These are phyloP conservation scores for Dictyophora rubrovolvata DNA, from an alignment of 768 basidiomycete genomes.

Conservation along the genomic window DNA sequence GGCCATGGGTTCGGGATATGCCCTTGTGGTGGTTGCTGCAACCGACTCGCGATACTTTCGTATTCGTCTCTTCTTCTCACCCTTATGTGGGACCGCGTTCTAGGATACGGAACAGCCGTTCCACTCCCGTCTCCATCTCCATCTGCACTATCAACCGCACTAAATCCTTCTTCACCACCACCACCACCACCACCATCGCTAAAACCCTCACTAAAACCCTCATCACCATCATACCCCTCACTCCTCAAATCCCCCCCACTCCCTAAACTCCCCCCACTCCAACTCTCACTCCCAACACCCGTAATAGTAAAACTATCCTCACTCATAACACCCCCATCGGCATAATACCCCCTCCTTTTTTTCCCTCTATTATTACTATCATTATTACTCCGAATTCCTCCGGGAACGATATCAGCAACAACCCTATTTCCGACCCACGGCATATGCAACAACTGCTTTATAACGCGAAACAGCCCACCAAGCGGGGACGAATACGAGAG, in stretches of 20 bases:
- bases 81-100: background rate
- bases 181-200: slow-evolving; percentile 20
- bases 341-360: slow-evolving; percentile 8
- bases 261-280: slow-evolving; percentile 44
- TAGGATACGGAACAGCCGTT: background rate
- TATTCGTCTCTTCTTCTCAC: background rate
- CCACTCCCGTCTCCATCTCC: background rate
- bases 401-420: slow-evolving; percentile 3
- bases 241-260: too few species aligned
- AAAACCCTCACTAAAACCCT: slow-evolving; percentile 20
- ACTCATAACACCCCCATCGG: slow-evolving; percentile 14
- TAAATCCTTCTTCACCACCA: slow-evolving; percentile 9
- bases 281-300: slow-evolving; percentile 13
- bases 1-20: too few species aligned
- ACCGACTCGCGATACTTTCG: background rate
- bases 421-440: slow-evolving; percentile 8
- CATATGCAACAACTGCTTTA: background rate
- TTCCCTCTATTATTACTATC: slow-evolving; percentile 1
- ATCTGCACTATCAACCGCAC: background rate
- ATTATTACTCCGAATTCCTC: background rate
- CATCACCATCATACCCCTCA: too few species aligned
- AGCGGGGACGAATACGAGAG: background rate
- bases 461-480: background rate
- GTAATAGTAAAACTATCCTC: slow-evolving; percentile 17
- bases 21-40: background rate